Evolutionary conservation across 2,329 filamentous ascomycete species (phyloP), one percentile per base, ranked within the genome.

Genomic region (Huntiella savannae): DNA sequence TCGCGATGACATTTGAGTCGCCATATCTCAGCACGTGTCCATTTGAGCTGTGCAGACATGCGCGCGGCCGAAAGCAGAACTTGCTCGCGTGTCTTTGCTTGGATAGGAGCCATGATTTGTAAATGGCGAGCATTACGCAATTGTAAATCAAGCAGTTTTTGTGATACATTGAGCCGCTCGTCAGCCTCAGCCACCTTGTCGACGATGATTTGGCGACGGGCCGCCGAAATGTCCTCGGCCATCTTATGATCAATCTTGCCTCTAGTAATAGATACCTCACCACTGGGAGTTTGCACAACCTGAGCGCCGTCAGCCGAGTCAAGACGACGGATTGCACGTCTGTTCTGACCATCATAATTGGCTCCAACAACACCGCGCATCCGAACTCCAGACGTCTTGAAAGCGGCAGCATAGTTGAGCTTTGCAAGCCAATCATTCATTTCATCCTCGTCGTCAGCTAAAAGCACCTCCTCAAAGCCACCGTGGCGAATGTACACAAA

Each of bases 391-490:
- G 87, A 84, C 0, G 86, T 93, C 54, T 85, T 75, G 60, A 96
- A 96, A 1, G 91, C 84, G 6, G 91, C 87, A 33, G 88, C 88
- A 58, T 96, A 96, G 59, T 98, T 98, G 50, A 98, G 72, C 56
- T 94, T 91, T 5, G 82, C 83, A 22, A 98, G 67, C 91, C 91
- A 98, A 58, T 98, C 91, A 55, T 95, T 93, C 71, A 93, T 78
- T 55, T 98, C 91, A 1, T 75, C 68, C 55, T 98, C 91, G 45
- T 77, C 85, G 55, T 95, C 87, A 4, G 91, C 88, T 13, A 96
- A 66, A 34, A 98, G 79, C 1, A 88, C 79, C 58, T 98, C 91
- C 56, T 98, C 88, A 35, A 87, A 67, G 1, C 85, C 82, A 43
- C 82, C 82, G 52, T 91, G 83, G 28, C 85, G 77, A 50, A 94